These are phyloP conservation scores for Codiaeum variegatum DNA, from an alignment of 441 rosid species.

Conservation along the genomic window DNA sequence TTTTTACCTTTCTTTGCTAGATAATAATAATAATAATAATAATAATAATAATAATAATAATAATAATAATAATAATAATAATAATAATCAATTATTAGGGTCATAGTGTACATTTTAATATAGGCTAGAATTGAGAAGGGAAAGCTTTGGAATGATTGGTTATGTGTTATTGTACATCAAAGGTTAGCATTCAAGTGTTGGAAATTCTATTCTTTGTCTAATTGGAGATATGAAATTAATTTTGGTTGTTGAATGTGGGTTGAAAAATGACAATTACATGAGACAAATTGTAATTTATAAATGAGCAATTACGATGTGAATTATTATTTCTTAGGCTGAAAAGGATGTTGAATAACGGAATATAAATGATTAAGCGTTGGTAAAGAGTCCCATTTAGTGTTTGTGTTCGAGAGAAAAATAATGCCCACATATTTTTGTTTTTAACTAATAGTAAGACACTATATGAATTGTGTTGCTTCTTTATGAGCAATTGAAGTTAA, in stretches of 20 bases:
- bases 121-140: neutral
- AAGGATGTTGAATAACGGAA: conserved; percentile 6
- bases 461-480: neutral
- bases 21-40: too few relatives aligned
- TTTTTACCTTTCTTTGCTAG: too few relatives aligned
- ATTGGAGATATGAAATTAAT: neutral
- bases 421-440: neutral
- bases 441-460: neutral
- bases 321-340: conserved; percentile 6
- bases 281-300: neutral
- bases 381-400: neutral
- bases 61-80: too few relatives aligned
- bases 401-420: too few relatives aligned
- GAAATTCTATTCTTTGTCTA: neutral
- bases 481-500: neutral
- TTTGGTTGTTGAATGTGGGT: neutral
- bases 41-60: too few relatives aligned
- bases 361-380: neutral
- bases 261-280: neutral
- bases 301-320: neutral
- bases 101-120: neutral
- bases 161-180: neutral
- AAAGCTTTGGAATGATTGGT: neutral
- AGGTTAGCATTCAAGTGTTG: neutral
- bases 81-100: too few relatives aligned